A percentile compares a stretch with the other conserved stretches of the same genome.
Conservation (phyloP, 2,329 filamentous ascomycete genomes). For the Beauveria asiatica region DNA sequence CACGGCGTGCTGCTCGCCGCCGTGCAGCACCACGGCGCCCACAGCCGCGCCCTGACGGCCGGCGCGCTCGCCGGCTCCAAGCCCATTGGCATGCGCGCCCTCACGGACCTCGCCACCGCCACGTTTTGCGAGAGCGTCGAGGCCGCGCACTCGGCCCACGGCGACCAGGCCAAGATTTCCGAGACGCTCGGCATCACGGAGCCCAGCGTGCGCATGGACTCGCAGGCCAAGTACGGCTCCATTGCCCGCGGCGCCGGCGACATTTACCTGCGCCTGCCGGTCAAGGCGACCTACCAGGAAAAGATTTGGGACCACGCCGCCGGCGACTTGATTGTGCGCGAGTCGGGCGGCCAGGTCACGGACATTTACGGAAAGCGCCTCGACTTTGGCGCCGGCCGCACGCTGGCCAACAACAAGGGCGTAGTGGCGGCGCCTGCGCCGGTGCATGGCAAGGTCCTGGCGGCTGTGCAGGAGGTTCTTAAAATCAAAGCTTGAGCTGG, state of each 20-base stretch:
- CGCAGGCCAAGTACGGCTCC: slow-evolving; percentile 93
- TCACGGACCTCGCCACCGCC: slow-evolving; percentile 66
- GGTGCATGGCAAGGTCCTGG: slow-evolving; percentile 68
- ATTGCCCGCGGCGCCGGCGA: slow-evolving; percentile 92
- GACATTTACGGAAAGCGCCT: slow-evolving; percentile 79
- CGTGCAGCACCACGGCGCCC: slow-evolving; percentile 69
- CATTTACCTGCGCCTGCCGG: slow-evolving; percentile 84
- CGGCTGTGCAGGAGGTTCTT: slow-evolving; percentile 75
- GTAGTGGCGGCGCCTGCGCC: slow-evolving; percentile 78
- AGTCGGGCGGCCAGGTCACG: slow-evolving; percentile 86
- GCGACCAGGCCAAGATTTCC: slow-evolving; percentile 74
- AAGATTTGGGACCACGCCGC: slow-evolving; percentile 99
- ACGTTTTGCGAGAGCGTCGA: slow-evolving; percentile 98
- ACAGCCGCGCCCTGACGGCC: slow-evolving; percentile 61
- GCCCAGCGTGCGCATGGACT: slow-evolving; percentile 92
- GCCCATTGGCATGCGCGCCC: slow-evolving; percentile 69
- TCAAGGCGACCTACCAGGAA: slow-evolving; percentile 82
- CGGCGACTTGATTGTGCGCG: slow-evolving; percentile 85
- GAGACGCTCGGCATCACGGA: slow-evolving; percentile 76
- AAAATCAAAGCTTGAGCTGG: slow-evolving; percentile 19
- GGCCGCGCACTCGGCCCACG: slow-evolving; percentile 82
- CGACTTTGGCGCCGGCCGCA: slow-evolving; percentile 81
- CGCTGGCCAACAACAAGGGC: slow-evolving; percentile 82
- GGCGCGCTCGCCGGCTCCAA: slow-evolving; percentile 42
- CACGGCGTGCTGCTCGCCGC: slow-evolving; percentile 86